Evolutionary conservation across 2,329 filamentous ascomycete species (phyloP), one percentile per base, ranked within the genome.

Genomic region (Apiospora malaysiana): DNA sequence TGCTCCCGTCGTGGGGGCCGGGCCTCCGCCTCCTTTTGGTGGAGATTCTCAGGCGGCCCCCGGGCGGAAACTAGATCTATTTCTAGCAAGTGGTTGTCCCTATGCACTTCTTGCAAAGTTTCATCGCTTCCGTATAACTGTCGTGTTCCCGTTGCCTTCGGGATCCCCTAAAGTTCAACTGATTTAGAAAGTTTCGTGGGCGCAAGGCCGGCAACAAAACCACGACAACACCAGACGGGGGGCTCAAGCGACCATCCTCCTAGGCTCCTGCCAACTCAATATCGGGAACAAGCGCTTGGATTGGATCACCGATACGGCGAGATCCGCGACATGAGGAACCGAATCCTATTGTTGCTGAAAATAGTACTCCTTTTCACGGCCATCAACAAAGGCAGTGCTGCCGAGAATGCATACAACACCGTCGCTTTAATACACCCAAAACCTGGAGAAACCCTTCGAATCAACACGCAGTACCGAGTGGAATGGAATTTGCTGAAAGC

Each of bases 21-120:
- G 51, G 51, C 51, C 51, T 59, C 51, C 51, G 51, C 51, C 51
- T 25, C 51, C 51, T 59, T 59, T 37, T 59, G 9, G 51, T 59
- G 51, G 51, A 59, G 51, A 25, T 37, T 21, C 16, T 37, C 51
- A 59, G 27, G 51, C 16, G 27, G 51, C 51, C 51, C 51, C 51
- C 51, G 51, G n/a, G 9, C n/a, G 6, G 16, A 16, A 32, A 37
- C 7, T 18, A 56, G 32, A 56, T 56, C 27, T 23, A 32, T 56
- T 56, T 56, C 27, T 16, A 16, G 25, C 27, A 32, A 14, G 8
- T 56, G 49, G 25, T 42, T 12, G 25, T 25, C 25, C 27, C 16
- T 12, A 2, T 32, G 49, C 9, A 10, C 46, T 23, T 51, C n/a
- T 3, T 4, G 49, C 4, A 1, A 37, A 32, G 16, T 37, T 59